These are phyloP conservation scores for Aquanectria penicillioides DNA, from an alignment of 2,329 filamentous ascomycete species.

Conservation along the genomic window DNA sequence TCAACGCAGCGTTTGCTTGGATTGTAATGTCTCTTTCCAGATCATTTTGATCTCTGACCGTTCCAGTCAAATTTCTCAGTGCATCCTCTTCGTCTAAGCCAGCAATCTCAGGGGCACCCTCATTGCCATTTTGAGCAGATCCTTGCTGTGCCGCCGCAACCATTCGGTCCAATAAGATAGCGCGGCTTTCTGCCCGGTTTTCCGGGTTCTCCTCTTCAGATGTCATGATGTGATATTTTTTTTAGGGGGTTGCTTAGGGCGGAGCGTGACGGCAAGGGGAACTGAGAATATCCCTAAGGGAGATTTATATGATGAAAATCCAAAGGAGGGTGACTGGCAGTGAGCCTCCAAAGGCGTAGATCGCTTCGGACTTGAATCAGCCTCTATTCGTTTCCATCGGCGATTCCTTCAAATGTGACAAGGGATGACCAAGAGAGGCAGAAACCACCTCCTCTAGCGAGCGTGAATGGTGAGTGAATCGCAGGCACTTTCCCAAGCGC, in stretches of 20 bases:
- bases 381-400: neutral
- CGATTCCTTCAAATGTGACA: neutral
- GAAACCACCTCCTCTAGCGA: neutral
- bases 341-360: no score
- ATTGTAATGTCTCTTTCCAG: constrained; percentile 85
- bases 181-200: constrained; percentile 36
- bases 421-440: neutral
- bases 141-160: constrained; percentile 45
- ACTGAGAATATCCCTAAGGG: no score
- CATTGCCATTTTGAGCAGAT: constrained; percentile 21
- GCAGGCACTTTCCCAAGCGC: neutral
- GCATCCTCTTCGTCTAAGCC: constrained; percentile 67
- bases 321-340: no score
- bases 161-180: constrained; percentile 42
- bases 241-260: no score
- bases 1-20: constrained; percentile 68
- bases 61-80: constrained; percentile 70
- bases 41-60: constrained; percentile 87
- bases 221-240: constrained; percentile 42
- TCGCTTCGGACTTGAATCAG: neutral
- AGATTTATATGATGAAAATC: no score
- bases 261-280: no score
- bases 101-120: constrained; percentile 28
- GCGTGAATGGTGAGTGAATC: neutral
- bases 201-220: constrained; percentile 34